phyloP scores from a whole-genome alignment of 805 yeast genomes.

The Wickerhamiella kurtzmanii region DNA sequence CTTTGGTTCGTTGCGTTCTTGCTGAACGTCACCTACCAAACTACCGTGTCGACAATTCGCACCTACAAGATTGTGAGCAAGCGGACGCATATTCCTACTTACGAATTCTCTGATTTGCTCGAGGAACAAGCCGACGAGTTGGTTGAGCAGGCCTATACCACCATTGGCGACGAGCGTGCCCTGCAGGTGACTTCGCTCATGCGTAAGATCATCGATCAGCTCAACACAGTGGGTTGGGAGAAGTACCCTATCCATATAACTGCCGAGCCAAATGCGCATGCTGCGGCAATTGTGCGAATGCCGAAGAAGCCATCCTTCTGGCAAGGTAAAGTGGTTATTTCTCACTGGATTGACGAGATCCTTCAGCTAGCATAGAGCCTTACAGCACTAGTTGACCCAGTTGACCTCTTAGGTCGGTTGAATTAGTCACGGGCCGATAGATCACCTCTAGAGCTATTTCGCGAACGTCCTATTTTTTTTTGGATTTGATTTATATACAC shows the following conservation, averaged over 20 bases:
- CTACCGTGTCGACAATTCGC: slow-evolving; percentile 30
- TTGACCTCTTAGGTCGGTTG: too few species aligned
- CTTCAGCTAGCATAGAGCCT: slow-evolving; percentile 19
- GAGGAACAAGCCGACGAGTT: slow-evolving; percentile 17
- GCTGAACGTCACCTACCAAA: slow-evolving; percentile 32
- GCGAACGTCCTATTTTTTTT: too few species aligned
- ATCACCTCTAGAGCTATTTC: neutral
- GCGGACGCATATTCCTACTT: slow-evolving; percentile 13
- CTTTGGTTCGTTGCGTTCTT: slow-evolving; percentile 49
- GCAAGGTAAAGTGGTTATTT: slow-evolving; percentile 58
- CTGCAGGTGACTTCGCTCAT: slow-evolving; percentile 28
- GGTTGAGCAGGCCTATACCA: slow-evolving; percentile 16
- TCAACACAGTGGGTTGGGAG: slow-evolving; percentile 52
- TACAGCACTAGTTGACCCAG: too few species aligned
- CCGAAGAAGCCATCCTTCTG: slow-evolving; percentile 37
- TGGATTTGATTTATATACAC: too few species aligned
- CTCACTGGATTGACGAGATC: slow-evolving; percentile 45
- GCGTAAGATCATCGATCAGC: slow-evolving; percentile 36
- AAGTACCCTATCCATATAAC: slow-evolving; percentile 61
- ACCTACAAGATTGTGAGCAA: slow-evolving; percentile 4
- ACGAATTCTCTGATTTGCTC: slow-evolving; percentile 13
- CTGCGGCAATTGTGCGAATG: slow-evolving; percentile 66
- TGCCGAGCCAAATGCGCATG: slow-evolving; percentile 56
- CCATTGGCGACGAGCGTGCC: slow-evolving; percentile 8
- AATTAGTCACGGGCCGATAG: neutral